Conservation (phyloP, 768 basidiomycete genomes). For the Leccinum arenicola region DNA sequence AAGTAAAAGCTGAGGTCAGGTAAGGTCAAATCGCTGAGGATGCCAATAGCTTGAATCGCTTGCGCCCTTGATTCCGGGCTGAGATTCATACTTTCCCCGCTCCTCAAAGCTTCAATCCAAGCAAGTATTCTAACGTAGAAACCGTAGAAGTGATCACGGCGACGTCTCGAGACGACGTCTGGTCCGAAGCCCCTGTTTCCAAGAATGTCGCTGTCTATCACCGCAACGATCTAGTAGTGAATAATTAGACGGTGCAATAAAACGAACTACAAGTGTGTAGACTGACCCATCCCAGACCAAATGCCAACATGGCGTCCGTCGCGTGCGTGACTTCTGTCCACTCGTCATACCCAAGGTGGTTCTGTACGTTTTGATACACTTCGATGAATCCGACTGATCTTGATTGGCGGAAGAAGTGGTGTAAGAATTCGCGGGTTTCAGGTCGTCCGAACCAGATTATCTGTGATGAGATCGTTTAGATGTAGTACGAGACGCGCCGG, state of each 20-base stretch:
- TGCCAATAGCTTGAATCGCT: too few relatives aligned
- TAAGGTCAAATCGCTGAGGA: too few relatives aligned
- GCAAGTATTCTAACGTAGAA: too few relatives aligned
- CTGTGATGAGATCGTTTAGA: neutral
- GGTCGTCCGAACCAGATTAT: neutral
- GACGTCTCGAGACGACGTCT: neutral
- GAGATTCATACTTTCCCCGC: too few relatives aligned
- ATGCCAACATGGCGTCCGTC: neutral
- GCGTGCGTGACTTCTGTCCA: neutral
- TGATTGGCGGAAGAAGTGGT: neutral
- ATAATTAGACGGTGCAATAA: too few relatives aligned
- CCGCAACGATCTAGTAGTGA: neutral
- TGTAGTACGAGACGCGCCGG: too few relatives aligned
- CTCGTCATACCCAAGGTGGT: neutral
- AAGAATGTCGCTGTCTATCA: neutral
- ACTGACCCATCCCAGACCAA: neutral
- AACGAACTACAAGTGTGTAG: neutral
- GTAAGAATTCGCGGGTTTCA: neutral
- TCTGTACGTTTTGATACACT: neutral
- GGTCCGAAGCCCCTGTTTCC: too few relatives aligned
- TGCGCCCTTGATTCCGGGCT: too few relatives aligned
- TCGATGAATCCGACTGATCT: neutral
- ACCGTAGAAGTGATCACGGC: neutral
- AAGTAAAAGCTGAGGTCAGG: too few relatives aligned
- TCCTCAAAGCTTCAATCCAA: too few relatives aligned